A percentile compares a stretch with the other conserved stretches of the same genome.
phyloP scores from a whole-genome alignment of 495 filamentous ascomycete species.

The Podospora pseudoanserina region DNA sequence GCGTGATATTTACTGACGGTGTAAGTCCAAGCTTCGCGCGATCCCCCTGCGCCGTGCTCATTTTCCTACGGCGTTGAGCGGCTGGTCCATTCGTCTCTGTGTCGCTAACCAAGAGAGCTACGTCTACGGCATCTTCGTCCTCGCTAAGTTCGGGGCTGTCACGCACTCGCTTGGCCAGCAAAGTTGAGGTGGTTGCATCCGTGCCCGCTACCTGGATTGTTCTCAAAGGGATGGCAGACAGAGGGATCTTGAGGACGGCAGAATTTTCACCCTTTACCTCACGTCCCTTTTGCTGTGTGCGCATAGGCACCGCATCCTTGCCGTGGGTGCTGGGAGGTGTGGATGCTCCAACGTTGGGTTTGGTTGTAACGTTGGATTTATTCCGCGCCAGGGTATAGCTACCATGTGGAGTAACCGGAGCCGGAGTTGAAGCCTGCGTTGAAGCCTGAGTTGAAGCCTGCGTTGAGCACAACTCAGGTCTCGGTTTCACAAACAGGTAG shows the following conservation, averaged over 20 bases:
- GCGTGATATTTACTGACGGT: not conserved
- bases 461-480: not conserved
- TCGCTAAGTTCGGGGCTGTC: constrained; percentile 35
- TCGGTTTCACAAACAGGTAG: constrained; percentile 68
- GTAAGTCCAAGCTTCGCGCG: not conserved
- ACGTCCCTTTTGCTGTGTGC: constrained; percentile 4
- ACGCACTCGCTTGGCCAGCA: constrained; percentile 11
- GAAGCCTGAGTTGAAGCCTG: not conserved
- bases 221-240: constrained; percentile 29
- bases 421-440: no score
- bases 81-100: not conserved
- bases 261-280: constrained; percentile 8
- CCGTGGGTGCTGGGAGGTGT: constrained; percentile 15
- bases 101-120: constrained; percentile 37
- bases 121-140: constrained; percentile 52
- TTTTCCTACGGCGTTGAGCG: not conserved
- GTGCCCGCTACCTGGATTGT: not conserved
- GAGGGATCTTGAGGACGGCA: constrained; percentile 22
- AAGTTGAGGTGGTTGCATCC: not conserved
- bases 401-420: no score
- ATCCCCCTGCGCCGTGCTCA: constrained; percentile 12
- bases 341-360: no score
- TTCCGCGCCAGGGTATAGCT: no score
- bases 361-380: no score
- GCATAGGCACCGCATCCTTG: not conserved